Evolutionary conservation across 2,329 filamentous ascomycete genomes (phyloP), one percentile per base, ranked within the genome.

Genomic region (Arthrobotrys sinensis): DNA sequence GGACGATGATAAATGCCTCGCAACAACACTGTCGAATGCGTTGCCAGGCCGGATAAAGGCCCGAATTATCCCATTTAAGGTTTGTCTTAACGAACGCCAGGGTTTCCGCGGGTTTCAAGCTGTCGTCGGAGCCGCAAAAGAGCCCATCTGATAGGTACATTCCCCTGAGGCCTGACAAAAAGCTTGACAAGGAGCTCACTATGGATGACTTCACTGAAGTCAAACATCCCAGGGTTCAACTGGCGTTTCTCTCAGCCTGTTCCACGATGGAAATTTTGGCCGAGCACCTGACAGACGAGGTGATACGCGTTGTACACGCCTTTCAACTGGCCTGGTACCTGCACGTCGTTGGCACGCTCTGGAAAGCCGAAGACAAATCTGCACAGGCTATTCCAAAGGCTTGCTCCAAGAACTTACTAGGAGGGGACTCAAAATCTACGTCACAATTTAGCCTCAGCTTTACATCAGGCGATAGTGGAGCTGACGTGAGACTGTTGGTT

Each of bases 221-320:
- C 16, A 70, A 28, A 16, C 34, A 63, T 46, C 11, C 36, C 43
- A 34, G 70, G 40, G 82, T 81, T 5, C 76, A 73, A 34, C 63
- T 85, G 4, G 84, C 84, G 0, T 85, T 83, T 76, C 82, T 85
- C 0, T 85, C 84, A 0, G 84, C 84, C 0, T 85, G 84, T 76
- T 85, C 83, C 11, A 84, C 84, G 0, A 84, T 83, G 1, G 79
- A 84, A 64, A 82, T 82, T 45, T 77, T 76, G 12, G 80, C 79
- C 0, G 48, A 16, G 0, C 24, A 53, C 0, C 71, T 85, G 16
- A 60, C 76, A 0, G 83, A 85, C 65, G 84, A 85, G 77, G 82
- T 79, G 6, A 82, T 85, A 19, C 83, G 85, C 66, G 76, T 84
- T 7, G 84, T 81, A 4, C 83, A 82, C 48, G 83, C 79, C 4